These are phyloP conservation scores for Dicorynia guianensis DNA, from an alignment of 306 rosid genomes.

Conservation along the genomic window DNA sequence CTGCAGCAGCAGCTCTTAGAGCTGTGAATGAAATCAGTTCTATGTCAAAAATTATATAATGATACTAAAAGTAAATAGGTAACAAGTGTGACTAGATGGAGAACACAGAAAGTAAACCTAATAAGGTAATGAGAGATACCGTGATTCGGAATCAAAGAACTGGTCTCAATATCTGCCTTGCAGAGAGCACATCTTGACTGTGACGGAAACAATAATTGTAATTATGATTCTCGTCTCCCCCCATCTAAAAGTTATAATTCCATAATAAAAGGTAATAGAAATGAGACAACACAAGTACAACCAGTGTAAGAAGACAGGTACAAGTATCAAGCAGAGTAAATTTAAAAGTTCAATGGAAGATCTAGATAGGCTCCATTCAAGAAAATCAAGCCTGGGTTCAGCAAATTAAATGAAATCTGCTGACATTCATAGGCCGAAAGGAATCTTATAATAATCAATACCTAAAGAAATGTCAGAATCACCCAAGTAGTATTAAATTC, in stretches of 20 bases:
- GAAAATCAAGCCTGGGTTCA: not conserved
- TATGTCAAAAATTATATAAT: constrained; percentile 16
- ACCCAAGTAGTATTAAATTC: not conserved
- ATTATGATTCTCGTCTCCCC: constrained; percentile 56
- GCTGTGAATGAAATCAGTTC: constrained; percentile 60
- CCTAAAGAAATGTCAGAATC: not conserved
- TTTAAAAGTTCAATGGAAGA: not conserved
- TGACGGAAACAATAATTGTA: constrained; percentile 58
- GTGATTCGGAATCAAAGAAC: constrained; percentile 81
- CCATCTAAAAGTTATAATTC: constrained; percentile 46
- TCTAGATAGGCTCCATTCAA: too few species aligned
- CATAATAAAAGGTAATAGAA: constrained; percentile 41
- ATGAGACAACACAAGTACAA: constrained; percentile 44
- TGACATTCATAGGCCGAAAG: not conserved
- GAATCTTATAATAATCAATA: not conserved
- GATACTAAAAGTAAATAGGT: not conserved
- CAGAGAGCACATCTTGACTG: constrained; percentile 96
- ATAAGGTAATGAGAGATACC: constrained; percentile 58
- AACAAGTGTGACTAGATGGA: constrained; percentile 20
- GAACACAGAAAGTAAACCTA: constrained; percentile 6
- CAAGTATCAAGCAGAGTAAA: not conserved
- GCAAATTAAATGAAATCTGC: not conserved
- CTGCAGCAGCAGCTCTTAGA: constrained; percentile 95
- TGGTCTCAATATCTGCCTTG: constrained; percentile 76
- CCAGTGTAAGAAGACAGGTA: constrained; percentile 36